Evolutionary conservation across 2,329 filamentous ascomycete species (phyloP), one percentile per base, ranked within the genome.

Genomic region (Talaromyces islandicus): DNA sequence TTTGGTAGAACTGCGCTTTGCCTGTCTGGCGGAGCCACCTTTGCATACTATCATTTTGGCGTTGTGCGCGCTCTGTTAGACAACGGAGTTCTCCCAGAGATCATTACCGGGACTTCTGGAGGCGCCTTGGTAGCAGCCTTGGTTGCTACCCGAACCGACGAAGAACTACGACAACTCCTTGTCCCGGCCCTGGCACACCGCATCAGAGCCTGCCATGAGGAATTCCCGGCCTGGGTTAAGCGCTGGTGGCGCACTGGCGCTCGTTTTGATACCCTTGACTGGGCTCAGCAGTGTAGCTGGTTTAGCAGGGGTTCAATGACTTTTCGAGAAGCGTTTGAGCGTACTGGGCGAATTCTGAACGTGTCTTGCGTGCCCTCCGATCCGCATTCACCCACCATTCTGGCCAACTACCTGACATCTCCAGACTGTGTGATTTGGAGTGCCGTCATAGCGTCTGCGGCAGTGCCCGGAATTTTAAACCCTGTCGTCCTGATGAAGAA

Each of bases 371-470:
- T 99, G 1, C 94, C 94, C 0, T 92, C 93, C 0, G 94, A 99
- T 72, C 94, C 93, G 19, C 92, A 99, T 75, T 95, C 91, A 50
- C 93, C 87, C 1, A 87, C 92, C 0, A 96, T 99, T 65, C 82
- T 99, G 7, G 91, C 91, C 70, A 99, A 99, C 76, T 96, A 97
- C 72, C 83, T 97, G 32, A 97, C 94, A 1, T 90, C 89, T 24
- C 94, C 94, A 0, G 92, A 99, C 77, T 99, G 94, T 71, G 94
- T 99, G 46, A 95, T 99, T 64, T 99, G 95, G 94, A 96, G 92
- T 11, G 93, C 94, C 1, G 92, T 97, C 3, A 78, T 99, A 51
- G 94, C 94, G 0, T 97, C 92, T 6, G 94, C 94, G 4, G 94
- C 94, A 4, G 94, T 99, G 0, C 94, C 94, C 0, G 94, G 94